Evolutionary conservation across 2,329 filamentous ascomycete species (phyloP), one percentile per base, ranked within the genome.

Genomic region (Fusarium phyllophilum): DNA sequence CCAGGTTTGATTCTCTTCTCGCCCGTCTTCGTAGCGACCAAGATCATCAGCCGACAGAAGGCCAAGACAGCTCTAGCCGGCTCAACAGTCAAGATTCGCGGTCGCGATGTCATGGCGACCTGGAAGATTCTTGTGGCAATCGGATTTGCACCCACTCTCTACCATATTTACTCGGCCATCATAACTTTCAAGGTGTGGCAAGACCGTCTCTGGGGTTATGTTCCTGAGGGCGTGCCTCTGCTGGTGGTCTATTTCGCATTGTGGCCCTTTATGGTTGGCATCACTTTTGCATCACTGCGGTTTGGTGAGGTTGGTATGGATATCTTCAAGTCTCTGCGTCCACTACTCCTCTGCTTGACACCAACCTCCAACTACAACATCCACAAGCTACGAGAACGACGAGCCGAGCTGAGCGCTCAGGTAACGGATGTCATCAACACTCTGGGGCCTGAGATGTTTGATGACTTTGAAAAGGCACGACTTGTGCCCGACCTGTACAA

Each of bases 301-400:
- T 97, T 98, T 75, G 96, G 96, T 52, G 96, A 99, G 84, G 92
- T 97, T n/a, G 96, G 96, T 59, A 98, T 99, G 95, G 96, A 99
- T 80, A 98, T 99, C 63, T 86, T 96, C 85, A 99, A 98, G 84
- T 98, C 96, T 1, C 88, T 99, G 22, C 90, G 94, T 15, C 96
- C 96, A 11, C 89, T 99, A 15, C 86, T 97, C 51, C 87, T 98
- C 39, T 96, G 94, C 74, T 88, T 98, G 78, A 93, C 93, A 77
- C 96, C 96, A 4, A 91, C 91, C 9, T 96, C 94, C 4, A 92
- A 91, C 81, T 97, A 95, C 84, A 94, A 93, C 66, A 90, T 99
- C 55, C 89, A 94, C 72, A 92, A 92, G 77, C 89, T 99, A 57
- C 91, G 94, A 66, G 85, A 89, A 74, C 88, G 90, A 70, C 91